Evolutionary conservation across 2,329 filamentous ascomycete species (phyloP), one percentile per base, ranked within the genome.

Genomic region (Lecanicillium sp.): DNA sequence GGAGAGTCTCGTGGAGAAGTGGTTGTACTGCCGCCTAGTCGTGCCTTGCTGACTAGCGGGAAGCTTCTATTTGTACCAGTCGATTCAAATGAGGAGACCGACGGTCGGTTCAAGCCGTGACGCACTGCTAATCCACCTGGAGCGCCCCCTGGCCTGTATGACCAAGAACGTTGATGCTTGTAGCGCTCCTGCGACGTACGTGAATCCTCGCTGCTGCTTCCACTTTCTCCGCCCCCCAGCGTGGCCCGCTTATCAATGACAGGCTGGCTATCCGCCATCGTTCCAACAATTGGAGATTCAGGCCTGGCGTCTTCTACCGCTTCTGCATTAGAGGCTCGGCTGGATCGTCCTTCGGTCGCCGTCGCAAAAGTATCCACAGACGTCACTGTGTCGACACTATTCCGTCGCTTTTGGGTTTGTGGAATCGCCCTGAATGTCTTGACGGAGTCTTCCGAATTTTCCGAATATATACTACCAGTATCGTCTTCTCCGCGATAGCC

Each of bases 11-110:
- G 60, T 3, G 70, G 68, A 3, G 68, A 74, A 12, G 72, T 56
- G 28, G 68, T 48, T 12, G 72, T 56, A 5, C 68, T 70, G 22
- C 60, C 65, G 35, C 61, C 65, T 8, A 62, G 52, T 44, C 64
- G 70, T 13, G 65, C 51, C 48, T 66, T 74, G 48, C 70, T 73
- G 30, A 80, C 67, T 5, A 81, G 62, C 1, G 77, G 77, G 45
- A 81, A 81, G 51, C 74, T 80, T 47, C 78, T 65, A 36, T 68
- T 73, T 2, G 77, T 80, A 13, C 73, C 73, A 1, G 63, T 67
- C 0, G 75, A 80, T 33, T 72, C 71, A 42, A 77, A 65, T 0
- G 74, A 76, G 4, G 74, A 72, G 16, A 71, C 55, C 0, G 75
- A 78, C 5, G 75, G 72, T 2, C 73, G 71, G 48, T 78, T 73